Conservation (phyloP, 768 basidiomycete genomes). For the Kwoniella sp. region DNA sequence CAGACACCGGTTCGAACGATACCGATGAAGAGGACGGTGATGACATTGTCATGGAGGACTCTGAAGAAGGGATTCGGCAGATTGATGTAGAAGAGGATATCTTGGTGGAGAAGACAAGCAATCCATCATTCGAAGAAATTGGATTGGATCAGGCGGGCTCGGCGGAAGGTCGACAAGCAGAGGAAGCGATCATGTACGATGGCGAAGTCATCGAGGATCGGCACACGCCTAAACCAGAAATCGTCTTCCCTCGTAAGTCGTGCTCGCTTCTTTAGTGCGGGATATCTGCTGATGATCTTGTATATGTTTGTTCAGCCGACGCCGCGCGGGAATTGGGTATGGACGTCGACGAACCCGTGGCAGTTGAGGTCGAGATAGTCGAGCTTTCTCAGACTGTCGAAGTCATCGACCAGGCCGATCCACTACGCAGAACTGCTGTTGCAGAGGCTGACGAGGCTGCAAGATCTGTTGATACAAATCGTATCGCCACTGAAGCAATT, state of each 20-base stretch:
- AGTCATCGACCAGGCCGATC: neutral
- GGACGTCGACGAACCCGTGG: neutral
- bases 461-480: neutral
- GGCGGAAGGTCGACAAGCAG: neutral
- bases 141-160: neutral
- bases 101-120: neutral
- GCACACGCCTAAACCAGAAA: neutral
- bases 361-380: neutral
- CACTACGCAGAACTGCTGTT: neutral
- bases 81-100: neutral
- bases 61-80: neutral
- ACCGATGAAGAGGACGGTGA: constrained; percentile 20
- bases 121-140: neutral
- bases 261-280: neutral
- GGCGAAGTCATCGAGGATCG: constrained; percentile 19
- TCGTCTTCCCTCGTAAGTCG: neutral
- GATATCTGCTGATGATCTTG: neutral
- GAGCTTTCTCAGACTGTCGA: neutral
- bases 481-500: neutral
- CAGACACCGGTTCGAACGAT: constrained; percentile 11
- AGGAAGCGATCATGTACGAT: constrained; percentile 16
- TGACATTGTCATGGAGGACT: neutral
- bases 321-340: neutral
- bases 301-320: neutral
- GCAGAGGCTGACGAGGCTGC: neutral